These are phyloP conservation scores for Anisogramma anomala DNA, from an alignment of 2,329 filamentous ascomycete species.

Conservation along the genomic window DNA sequence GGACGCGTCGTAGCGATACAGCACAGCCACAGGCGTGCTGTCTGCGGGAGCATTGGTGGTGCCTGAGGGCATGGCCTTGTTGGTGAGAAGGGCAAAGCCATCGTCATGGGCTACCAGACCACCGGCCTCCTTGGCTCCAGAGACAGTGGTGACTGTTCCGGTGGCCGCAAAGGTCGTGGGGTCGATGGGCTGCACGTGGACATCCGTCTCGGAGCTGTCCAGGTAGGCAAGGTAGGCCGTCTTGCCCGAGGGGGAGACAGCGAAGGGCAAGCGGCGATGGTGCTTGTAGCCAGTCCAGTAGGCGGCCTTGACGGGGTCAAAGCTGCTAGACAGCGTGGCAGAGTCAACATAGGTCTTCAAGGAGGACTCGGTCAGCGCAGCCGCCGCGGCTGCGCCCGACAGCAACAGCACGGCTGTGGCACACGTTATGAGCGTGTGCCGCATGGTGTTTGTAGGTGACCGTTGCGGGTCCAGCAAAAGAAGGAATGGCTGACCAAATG, in stretches of 20 bases:
- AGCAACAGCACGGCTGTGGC: slow-evolving; percentile 10
- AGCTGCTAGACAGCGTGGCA: slow-evolving; percentile 36
- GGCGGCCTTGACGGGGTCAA: slow-evolving; percentile 45
- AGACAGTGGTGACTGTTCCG: slow-evolving; percentile 38
- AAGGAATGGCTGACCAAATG: slow-evolving; percentile 15
- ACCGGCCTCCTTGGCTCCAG: slow-evolving; percentile 46
- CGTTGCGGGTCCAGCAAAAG: slow-evolving; percentile 8
- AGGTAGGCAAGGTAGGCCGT: slow-evolving; percentile 50
- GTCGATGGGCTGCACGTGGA: slow-evolving; percentile 46
- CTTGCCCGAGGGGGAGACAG: slow-evolving; percentile 48
- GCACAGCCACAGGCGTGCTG: slow-evolving; percentile 39
- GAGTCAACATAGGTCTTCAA: slow-evolving; percentile 27
- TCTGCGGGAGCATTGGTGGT: slow-evolving; percentile 36
- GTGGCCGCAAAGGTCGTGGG: slow-evolving; percentile 41
- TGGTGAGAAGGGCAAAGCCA: slow-evolving; percentile 51
- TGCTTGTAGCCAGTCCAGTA: slow-evolving; percentile 53
- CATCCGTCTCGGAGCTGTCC: slow-evolving; percentile 40
- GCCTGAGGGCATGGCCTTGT: slow-evolving; percentile 40
- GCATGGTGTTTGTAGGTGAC: slow-evolving; percentile 1
- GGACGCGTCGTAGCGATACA: slow-evolving; percentile 44
- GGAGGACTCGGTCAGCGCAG: slow-evolving; percentile 16
- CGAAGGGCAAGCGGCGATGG: slow-evolving; percentile 50
- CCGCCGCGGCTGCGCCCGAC: slow-evolving; percentile 4
- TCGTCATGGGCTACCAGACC: slow-evolving; percentile 51
- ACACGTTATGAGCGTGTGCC: slow-evolving; percentile 2